Conservation (phyloP, 1,284 basidiomycete species). For the Puccinia horiana region DNA sequence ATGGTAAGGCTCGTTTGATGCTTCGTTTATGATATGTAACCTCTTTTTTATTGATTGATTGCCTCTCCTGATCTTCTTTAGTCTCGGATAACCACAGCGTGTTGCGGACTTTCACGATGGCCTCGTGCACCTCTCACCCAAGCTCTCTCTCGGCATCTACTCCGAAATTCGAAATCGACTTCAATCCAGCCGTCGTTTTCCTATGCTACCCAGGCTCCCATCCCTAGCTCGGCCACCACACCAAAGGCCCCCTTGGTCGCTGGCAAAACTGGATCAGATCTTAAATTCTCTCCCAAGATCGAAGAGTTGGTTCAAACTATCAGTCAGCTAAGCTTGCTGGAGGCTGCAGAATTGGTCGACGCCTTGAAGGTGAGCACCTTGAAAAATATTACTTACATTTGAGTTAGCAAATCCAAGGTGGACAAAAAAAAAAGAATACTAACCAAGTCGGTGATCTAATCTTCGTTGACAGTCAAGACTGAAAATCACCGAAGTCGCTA, state of each 20-base stretch:
- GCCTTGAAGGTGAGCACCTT: slow-evolving; percentile 74
- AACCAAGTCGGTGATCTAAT: neutral
- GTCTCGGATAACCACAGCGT: slow-evolving; percentile 31
- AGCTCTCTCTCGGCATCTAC: neutral
- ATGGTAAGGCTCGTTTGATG: neutral
- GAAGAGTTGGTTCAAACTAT: slow-evolving; percentile 89
- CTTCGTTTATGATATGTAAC: neutral
- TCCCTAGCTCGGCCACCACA: neutral
- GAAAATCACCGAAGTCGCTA: slow-evolving; percentile 96
- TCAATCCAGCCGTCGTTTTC: neutral
- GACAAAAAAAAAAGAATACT: neutral
- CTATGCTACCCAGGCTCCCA: slow-evolving; percentile 47
- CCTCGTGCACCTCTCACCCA: slow-evolving; percentile 1
- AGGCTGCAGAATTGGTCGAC: slow-evolving; percentile 93
- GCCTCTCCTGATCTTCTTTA: neutral
- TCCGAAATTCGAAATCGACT: neutral
- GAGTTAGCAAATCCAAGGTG: neutral
- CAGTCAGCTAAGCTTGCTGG: slow-evolving; percentile 81
- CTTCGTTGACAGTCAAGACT: slow-evolving; percentile 69
- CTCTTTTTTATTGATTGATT: too few relatives aligned
- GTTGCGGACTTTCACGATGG: slow-evolving; percentile 20
- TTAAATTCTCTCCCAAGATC: slow-evolving; percentile 66
- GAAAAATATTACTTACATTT: neutral
- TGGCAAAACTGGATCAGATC: neutral
- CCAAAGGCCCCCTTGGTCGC: neutral